Conservation (phyloP, 2,329 filamentous ascomycete genomes). For the Diplodia seriata region DNA sequence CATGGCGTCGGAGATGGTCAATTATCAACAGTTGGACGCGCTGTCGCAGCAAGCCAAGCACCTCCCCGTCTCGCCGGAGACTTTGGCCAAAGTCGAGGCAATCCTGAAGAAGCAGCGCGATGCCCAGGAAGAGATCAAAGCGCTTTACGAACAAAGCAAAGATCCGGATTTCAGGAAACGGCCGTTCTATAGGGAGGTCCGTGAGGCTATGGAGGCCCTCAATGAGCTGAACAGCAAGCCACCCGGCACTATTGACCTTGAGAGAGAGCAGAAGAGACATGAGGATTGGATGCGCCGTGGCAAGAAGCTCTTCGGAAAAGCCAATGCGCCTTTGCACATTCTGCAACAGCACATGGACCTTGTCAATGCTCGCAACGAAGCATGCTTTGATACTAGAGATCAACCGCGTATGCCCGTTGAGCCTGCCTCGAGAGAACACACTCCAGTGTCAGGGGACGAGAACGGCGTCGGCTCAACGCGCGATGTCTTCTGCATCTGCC, state of each 20-base stretch:
- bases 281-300: conserved; percentile 99
- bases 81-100: conserved; percentile 81
- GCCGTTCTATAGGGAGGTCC: conserved; percentile 88
- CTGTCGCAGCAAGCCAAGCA: conserved; percentile 81
- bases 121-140: conserved; percentile 85
- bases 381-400: conserved; percentile 91
- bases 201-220: conserved; percentile 84
- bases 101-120: conserved; percentile 96
- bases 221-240: conserved; percentile 93
- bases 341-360: conserved; percentile 93
- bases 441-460: conserved; percentile 58
- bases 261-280: conserved; percentile 91
- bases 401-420: conserved; percentile 90
- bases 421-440: conserved; percentile 84
- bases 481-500: conserved; percentile 97
- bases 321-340: conserved; percentile 95
- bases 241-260: conserved; percentile 85
- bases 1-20: conserved; percentile 87
- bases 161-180: conserved; percentile 77
- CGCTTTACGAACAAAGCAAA: conserved; percentile 78
- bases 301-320: conserved; percentile 97
- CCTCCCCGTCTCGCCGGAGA: conserved; percentile 83
- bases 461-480: conserved; percentile 59
- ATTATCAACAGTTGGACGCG: conserved; percentile 93
- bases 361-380: conserved; percentile 84